A percentile compares a stretch with the other conserved stretches of the same genome.
Evolutionary conservation across 495 filamentous ascomycete species (phyloP).

Genomic region (Parathielavia appendiculata): DNA sequence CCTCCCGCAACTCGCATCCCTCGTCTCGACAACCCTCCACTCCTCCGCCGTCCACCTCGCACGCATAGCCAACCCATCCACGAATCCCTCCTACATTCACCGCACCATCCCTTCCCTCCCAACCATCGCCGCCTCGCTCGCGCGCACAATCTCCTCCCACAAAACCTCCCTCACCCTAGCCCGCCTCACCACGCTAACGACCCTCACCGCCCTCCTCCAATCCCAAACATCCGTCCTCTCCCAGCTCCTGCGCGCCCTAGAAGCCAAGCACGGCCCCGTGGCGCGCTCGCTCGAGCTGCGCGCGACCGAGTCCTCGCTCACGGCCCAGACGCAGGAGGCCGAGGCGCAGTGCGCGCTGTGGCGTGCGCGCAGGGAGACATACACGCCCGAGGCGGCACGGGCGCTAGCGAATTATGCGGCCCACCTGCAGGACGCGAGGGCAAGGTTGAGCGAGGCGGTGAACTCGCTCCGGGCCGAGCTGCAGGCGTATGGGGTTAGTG

Average conservation of each 20-base stretch:
- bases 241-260: constrained; percentile 35
- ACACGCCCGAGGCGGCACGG: constrained; percentile 51
- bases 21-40: constrained; percentile 40
- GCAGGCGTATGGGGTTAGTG: constrained; percentile 49
- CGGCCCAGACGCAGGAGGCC: constrained; percentile 44
- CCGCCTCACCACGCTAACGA: constrained; percentile 31
- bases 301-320: constrained; percentile 50
- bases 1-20: constrained; percentile 37
- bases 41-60: constrained; percentile 37
- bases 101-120: constrained; percentile 42
- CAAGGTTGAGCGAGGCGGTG: constrained; percentile 44
- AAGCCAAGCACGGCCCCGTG: constrained; percentile 59
- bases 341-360: constrained; percentile 34
- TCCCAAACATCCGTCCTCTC: constrained; percentile 29
- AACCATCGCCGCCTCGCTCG: constrained; percentile 25
- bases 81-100: constrained; percentile 50
- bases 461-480: constrained; percentile 46
- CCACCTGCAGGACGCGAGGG: constrained; percentile 50
- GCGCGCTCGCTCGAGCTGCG: constrained; percentile 58
- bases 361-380: constrained; percentile 37
- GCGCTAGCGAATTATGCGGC: constrained; percentile 54
- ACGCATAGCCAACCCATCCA: constrained; percentile 44
- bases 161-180: constrained; percentile 29
- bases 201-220: constrained; percentile 29
- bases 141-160: constrained; percentile 16